Conservation (phyloP, 192 early-diverging fungal species). For the Coemansia sp. region DNA sequence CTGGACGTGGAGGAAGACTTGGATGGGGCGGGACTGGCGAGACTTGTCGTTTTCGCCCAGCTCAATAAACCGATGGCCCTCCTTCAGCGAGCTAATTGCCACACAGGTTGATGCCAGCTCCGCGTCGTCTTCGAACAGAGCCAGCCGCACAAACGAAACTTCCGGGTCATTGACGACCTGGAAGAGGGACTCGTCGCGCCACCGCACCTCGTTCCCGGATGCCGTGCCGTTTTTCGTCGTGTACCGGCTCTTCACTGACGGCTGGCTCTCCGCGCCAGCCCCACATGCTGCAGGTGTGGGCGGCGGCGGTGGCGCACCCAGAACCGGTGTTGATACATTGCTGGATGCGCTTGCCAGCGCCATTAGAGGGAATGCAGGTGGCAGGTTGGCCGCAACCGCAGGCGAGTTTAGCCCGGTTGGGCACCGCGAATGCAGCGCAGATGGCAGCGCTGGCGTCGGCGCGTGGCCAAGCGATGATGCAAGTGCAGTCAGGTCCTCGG, state of each 20-base stretch:
- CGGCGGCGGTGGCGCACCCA: constrained; percentile 16
- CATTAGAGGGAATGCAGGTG: constrained; percentile 14
- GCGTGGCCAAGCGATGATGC: not conserved
- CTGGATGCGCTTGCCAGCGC: not conserved
- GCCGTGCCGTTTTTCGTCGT: constrained; percentile 13
- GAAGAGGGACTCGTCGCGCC: constrained; percentile 30
- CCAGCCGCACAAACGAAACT: constrained; percentile 33
- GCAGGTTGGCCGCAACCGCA: not conserved
- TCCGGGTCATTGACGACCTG: constrained; percentile 32
- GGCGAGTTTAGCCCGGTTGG: constrained; percentile 29
- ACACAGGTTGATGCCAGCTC: constrained; percentile 38
- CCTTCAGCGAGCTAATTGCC: constrained; percentile 23
- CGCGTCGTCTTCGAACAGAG: constrained; percentile 32
- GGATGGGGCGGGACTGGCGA: constrained; percentile 11
- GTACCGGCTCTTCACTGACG: constrained; percentile 11
- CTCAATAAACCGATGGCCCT: constrained; percentile 42
- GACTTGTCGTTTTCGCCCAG: constrained; percentile 33
- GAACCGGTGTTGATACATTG: constrained; percentile 6
- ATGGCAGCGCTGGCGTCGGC: not conserved
- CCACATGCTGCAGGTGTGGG: constrained; percentile 12
- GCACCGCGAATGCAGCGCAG: constrained; percentile 10
- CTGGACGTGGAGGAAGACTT: constrained; percentile 35
- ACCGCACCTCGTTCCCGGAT: constrained; percentile 31
- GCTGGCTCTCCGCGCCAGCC: not conserved
- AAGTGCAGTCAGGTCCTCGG: constrained; percentile 11